These are phyloP conservation scores for Pythium phragmiticola DNA, from an alignment of 352 stramenopile genomes.

Conservation along the genomic window DNA sequence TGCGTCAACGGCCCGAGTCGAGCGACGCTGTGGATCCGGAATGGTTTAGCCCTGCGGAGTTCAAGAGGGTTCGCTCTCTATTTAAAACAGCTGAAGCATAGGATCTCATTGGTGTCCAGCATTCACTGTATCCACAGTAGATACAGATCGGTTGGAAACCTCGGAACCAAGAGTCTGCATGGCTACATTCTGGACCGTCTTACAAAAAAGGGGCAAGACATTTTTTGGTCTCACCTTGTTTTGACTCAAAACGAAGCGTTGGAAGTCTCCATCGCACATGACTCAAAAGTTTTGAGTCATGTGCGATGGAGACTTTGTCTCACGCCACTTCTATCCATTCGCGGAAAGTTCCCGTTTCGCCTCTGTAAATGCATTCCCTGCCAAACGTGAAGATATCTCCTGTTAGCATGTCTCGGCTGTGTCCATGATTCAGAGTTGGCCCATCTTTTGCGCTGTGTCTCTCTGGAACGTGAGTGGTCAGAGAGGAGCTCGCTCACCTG, in stretches of 20 bases:
- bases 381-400: neutral
- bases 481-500: neutral
- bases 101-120: too few relatives aligned
- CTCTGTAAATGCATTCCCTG: conserved; percentile 2
- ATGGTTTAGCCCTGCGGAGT: too few relatives aligned
- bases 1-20: too few relatives aligned
- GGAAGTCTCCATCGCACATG: neutral
- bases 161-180: neutral
- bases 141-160: neutral
- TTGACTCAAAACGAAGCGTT: neutral
- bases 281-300: neutral
- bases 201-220: neutral
- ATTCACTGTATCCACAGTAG: too few relatives aligned
- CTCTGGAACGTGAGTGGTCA: conserved; percentile 6
- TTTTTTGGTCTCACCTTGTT: neutral
- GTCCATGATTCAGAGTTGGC: neutral
- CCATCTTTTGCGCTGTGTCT: conserved; percentile 8
- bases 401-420: neutral
- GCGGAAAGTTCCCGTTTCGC: neutral
- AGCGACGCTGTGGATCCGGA: too few relatives aligned
- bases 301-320: neutral
- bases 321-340: too few relatives aligned
- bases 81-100: too few relatives aligned
- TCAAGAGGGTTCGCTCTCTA: too few relatives aligned
- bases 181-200: neutral